These are phyloP conservation scores for Plasmodium reichenowi DNA, from an alignment of 169 alveolate genomes.

Conservation along the genomic window DNA sequence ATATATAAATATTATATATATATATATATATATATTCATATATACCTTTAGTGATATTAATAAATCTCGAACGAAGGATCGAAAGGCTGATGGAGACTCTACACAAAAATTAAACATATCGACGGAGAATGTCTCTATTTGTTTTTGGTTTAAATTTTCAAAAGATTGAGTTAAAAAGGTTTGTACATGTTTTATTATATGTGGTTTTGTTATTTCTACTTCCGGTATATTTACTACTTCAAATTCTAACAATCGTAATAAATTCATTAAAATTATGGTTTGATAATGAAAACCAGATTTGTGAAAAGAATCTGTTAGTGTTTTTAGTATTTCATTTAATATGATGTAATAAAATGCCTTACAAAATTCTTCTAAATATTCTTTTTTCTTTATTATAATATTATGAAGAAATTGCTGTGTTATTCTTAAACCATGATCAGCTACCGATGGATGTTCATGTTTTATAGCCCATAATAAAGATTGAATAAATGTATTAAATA, in stretches of 20 bases:
- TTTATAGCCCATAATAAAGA: slow-evolving; percentile 93
- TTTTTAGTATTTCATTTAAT: slow-evolving; percentile 89
- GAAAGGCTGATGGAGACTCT: slow-evolving; percentile 78
- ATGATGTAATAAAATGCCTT: slow-evolving; percentile 87
- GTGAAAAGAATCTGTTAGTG: slow-evolving; percentile 93
- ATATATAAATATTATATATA: not conserved
- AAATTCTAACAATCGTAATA: slow-evolving; percentile 83
- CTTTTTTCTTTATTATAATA: slow-evolving; percentile 78
- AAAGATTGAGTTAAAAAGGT: slow-evolving; percentile 79
- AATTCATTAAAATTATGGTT: slow-evolving; percentile 85
- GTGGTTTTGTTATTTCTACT: slow-evolving; percentile 77
- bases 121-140: slow-evolving; percentile 80
- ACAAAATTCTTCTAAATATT: slow-evolving; percentile 85
- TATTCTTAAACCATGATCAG: slow-evolving; percentile 91
- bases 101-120: slow-evolving; percentile 81
- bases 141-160: slow-evolving; percentile 81
- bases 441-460: slow-evolving; percentile 94
- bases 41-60: slow-evolving; percentile 78
- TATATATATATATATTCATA: not conserved
- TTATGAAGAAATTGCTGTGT: slow-evolving; percentile 84
- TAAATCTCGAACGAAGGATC: slow-evolving; percentile 77
- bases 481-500: slow-evolving; percentile 86
- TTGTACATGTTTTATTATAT: slow-evolving; percentile 81
- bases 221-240: slow-evolving; percentile 80
- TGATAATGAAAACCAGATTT: slow-evolving; percentile 93